A percentile compares a stretch with the other conserved stretches of the same genome.
phyloP scores from a whole-genome alignment of 2,329 filamentous ascomycete species.

The Septoria linicola region DNA sequence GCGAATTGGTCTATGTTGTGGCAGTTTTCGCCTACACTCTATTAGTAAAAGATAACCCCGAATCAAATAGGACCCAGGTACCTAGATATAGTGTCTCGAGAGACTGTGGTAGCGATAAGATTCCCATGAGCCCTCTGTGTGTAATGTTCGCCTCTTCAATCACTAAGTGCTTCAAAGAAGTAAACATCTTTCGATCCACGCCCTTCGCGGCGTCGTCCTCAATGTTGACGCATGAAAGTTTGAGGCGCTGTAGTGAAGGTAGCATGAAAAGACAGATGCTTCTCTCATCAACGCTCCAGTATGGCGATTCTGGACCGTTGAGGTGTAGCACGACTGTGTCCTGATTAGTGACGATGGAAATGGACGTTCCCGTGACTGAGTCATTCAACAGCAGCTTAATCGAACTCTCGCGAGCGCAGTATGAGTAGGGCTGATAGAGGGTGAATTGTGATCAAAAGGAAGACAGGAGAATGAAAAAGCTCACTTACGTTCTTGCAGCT shows the following conservation, averaged over 20 bases:
- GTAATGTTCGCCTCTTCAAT: conserved; percentile 29
- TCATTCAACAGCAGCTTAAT: no score
- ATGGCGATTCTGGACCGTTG: conserved; percentile 27
- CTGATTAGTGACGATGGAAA: no score
- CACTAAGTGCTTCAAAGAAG: conserved; percentile 23
- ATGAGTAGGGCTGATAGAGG: no score
- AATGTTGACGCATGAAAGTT: conserved; percentile 30
- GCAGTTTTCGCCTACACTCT: conserved; percentile 21
- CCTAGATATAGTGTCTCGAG: conserved; percentile 23
- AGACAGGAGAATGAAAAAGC: neutral
- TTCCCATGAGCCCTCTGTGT: conserved; percentile 21
- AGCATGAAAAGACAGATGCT: conserved; percentile 22
- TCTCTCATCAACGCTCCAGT: conserved; percentile 24
- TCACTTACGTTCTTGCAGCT: conserved; percentile 19
- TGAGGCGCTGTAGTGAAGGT: conserved; percentile 22
- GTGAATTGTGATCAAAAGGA: no score
- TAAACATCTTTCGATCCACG: conserved; percentile 1
- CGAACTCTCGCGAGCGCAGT: no score
- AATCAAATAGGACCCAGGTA: conserved; percentile 1
- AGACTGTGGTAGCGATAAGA: conserved; percentile 24
- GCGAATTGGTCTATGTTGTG: conserved; percentile 24
- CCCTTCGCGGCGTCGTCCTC: conserved; percentile 10
- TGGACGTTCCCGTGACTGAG: no score
- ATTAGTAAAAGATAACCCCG: neutral
- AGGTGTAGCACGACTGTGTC: conserved; percentile 29